Evolutionary conservation across 768 basidiomycete species (phyloP).

Genomic region (Collybiopsis confluens): DNA sequence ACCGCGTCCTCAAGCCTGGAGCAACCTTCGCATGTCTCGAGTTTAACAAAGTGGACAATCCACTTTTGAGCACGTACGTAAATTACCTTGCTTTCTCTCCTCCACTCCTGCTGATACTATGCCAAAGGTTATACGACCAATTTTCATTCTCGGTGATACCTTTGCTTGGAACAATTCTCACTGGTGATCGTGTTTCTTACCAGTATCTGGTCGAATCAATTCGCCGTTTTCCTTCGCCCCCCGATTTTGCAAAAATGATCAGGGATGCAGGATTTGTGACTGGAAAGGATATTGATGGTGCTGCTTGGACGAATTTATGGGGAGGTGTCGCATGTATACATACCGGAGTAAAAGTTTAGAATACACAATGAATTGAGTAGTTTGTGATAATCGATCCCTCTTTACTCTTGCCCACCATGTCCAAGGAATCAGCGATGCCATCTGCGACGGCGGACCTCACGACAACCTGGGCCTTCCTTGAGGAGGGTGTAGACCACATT

Average conservation of each 20-base stretch:
- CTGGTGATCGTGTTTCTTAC: conserved; percentile 91
- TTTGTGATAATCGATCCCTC: background rate
- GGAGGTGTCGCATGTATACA: conserved; percentile 87
- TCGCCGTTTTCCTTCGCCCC: conserved; percentile 85
- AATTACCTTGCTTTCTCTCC: background rate
- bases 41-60: conserved; percentile 90
- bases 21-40: conserved; percentile 95
- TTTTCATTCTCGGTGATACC: conserved; percentile 97
- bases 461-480: conserved; percentile 86
- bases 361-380: no score
- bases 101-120: conserved; percentile 3
- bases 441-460: conserved; percentile 53
- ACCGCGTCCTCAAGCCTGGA: conserved; percentile 94
- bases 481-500: conserved; percentile 87
- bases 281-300: conserved; percentile 68
- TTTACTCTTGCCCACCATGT: background rate
- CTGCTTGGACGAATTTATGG: conserved; percentile 85
- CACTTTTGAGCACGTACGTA: conserved; percentile 81
- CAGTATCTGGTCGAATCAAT: conserved; percentile 99
- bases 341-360: conserved; percentile 66
- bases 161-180: conserved; percentile 92
- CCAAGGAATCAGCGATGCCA: conserved; percentile 4
- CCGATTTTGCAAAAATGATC: conserved; percentile 88
- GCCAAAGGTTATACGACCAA: conserved; percentile 77
- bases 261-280: conserved; percentile 77